These are phyloP conservation scores for Vigna radiata DNA, from an alignment of 306 rosid species.

Conservation along the genomic window DNA sequence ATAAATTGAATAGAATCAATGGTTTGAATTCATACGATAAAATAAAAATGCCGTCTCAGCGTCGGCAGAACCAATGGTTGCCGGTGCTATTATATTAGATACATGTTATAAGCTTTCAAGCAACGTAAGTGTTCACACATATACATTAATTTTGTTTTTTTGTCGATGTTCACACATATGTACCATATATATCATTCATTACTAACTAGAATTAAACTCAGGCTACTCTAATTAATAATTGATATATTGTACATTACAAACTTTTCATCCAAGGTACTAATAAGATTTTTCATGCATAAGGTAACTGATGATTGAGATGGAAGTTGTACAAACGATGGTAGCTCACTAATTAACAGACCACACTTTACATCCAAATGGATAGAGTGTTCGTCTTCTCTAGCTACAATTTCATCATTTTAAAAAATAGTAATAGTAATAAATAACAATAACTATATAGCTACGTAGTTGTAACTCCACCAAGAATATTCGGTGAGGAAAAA, in stretches of 20 bases:
- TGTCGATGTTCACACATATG: conserved; percentile 41
- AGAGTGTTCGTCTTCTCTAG: conserved; percentile 57
- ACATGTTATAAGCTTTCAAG: conserved; percentile 32
- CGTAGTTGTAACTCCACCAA: conserved; percentile 41
- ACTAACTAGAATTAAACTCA: background rate
- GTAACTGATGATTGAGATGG: conserved; percentile 29
- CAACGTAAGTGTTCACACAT: conserved; percentile 44
- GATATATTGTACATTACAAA: background rate
- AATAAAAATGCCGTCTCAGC: conserved; percentile 14
- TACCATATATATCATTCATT: background rate
- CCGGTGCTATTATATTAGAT: conserved; percentile 45
- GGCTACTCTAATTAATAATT: background rate
- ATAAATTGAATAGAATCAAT: too few relatives aligned
- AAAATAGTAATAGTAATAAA: background rate
- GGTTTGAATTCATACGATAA: too few relatives aligned
- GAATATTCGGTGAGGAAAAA: conserved; percentile 42
- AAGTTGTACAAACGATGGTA: conserved; percentile 40
- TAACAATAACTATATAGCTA: background rate
- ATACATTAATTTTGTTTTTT: background rate
- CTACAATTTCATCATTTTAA: conserved; percentile 42
- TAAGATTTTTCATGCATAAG: conserved; percentile 31
- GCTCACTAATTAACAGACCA: conserved; percentile 27
- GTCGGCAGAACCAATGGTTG: conserved; percentile 55
- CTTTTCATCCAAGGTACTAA: conserved; percentile 25
- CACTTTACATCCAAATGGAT: conserved; percentile 64